These are phyloP conservation scores for Trichoderma oligosporum DNA, from an alignment of 2,329 filamentous ascomycete genomes.

Conservation along the genomic window DNA sequence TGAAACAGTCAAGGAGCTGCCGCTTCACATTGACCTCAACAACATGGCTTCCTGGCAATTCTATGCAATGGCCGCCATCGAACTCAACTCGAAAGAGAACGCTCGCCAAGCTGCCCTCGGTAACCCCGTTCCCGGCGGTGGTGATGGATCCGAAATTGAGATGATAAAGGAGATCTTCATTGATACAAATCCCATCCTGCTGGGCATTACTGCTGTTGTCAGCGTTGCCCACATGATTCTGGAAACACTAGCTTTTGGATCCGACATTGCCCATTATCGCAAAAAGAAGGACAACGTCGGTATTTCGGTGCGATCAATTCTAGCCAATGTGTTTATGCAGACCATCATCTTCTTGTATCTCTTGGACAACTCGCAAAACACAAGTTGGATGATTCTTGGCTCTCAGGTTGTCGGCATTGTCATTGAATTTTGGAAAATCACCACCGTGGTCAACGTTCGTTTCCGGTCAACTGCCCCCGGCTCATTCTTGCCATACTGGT, in stretches of 20 bases:
- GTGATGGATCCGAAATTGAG: conserved; percentile 91
- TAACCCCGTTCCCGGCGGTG: conserved; percentile 65
- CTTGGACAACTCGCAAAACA: conserved; percentile 95
- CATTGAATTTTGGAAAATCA: conserved; percentile 85
- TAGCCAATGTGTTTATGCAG: conserved; percentile 98
- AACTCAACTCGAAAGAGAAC: conserved; percentile 81
- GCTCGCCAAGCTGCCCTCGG: conserved; percentile 74
- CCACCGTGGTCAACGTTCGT: conserved; percentile 87
- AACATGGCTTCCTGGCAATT: conserved; percentile 90
- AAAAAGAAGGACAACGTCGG: conserved; percentile 99
- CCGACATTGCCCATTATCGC: conserved; percentile 94
- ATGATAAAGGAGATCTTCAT: conserved; percentile 95
- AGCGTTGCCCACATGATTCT: conserved; percentile 90
- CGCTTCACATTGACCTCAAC: conserved; percentile 77
- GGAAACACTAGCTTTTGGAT: conserved; percentile 94
- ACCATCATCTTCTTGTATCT: conserved; percentile 92
- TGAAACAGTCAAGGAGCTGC: conserved; percentile 76
- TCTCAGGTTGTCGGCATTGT: conserved; percentile 79
- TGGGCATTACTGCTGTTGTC: conserved; percentile 78
- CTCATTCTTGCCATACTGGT: conserved; percentile 70
- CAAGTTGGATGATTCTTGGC: conserved; percentile 97
- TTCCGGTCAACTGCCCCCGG: conserved; percentile 65
- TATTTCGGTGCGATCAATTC: conserved; percentile 90
- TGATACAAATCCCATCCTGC: conserved; percentile 88
- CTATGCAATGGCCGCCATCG: conserved; percentile 75